Evolutionary conservation across 345 rosid species (phyloP), one percentile per base, ranked within the genome.

Genomic region (Geranium rotundifolium): DNA sequence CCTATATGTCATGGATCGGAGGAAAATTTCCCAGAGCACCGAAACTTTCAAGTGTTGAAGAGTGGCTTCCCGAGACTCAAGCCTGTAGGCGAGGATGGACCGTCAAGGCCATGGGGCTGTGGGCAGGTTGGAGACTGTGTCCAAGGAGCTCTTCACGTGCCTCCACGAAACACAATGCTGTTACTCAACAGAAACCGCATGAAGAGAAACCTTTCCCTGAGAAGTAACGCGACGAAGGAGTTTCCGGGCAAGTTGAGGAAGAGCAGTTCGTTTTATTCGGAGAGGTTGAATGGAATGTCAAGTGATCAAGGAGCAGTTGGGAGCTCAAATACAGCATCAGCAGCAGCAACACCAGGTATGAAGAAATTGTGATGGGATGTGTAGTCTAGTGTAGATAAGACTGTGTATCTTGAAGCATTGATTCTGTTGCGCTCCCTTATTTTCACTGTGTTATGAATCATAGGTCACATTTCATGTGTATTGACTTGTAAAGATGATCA

Each of bases 91-190:
- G 90, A 86, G 76, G 82, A 77, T 63, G 81, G 82, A 9, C 74
- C 75, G 59, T 82, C 87, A 29, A 82, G 80, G 69, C 76, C 83
- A 52, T 82, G 96, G 89, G 85, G 85, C 23, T 84, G 88, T 72
- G 66, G 68, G 41, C 91, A 76, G 61, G 84, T 69, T 0, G 82
- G 86, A 29, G 86, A 79, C 60, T 80, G 84, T 60, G 88, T 85
- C 8, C 87, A 82, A 71, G 84, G 79, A 10, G 88, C 84, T 67
- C 54, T 78, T 60, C 78, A 77, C 68, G 69, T 72, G 54, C 82
- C 90, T 7, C 71, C 79, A 2, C 73, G 75, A 57, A 80, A 71
- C 75, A 69, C 85, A 12, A 73, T 79, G 81, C 27, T 78, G 67
- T 57, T 80, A 56, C 78, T 82, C 19, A 86, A 77, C 71, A 76